phyloP scores from a whole-genome alignment of 176 grass and related monocot genomes.

The Musa schizocarpa region DNA sequence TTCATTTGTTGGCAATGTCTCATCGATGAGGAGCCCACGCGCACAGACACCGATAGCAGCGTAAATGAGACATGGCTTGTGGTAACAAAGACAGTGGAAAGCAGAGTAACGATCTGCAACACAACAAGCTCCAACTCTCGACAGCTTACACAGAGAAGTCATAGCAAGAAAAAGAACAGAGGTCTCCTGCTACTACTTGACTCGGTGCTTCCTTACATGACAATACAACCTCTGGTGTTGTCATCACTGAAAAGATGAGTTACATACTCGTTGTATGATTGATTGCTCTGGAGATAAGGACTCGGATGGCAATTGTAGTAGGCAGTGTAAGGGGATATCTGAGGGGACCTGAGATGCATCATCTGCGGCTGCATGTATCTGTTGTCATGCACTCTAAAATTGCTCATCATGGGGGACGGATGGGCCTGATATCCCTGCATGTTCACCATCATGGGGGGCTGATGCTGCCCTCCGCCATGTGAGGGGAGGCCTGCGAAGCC shows the following conservation, averaged over 20 bases:
- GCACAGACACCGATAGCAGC: no score
- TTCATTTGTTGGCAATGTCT: no score
- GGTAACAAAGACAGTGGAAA: no score
- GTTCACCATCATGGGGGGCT: constrained; percentile 16
- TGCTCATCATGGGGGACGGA: constrained; percentile 6
- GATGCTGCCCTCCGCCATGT: constrained; percentile 34
- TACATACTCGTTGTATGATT: constrained; percentile 14
- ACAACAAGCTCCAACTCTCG: no score
- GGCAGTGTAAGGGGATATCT: constrained; percentile 74
- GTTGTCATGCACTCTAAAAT: neutral
- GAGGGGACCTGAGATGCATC: constrained; percentile 87
- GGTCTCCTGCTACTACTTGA: neutral
- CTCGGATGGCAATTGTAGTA: constrained; percentile 12
- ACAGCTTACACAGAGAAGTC: constrained; percentile 13
- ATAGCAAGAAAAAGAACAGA: neutral
- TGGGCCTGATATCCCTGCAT: constrained; percentile 3
- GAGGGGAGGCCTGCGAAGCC: neutral
- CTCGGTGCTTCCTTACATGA: constrained; percentile 4
- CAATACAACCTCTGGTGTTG: constrained; percentile 10
- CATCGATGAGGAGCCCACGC: no score
- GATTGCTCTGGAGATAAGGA: neutral
- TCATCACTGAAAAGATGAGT: constrained; percentile 20
- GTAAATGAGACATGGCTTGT: no score
- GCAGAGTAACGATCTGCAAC: no score
- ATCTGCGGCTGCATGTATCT: constrained; percentile 23